Conservation (phyloP, 768 basidiomycete species). For the Termitomyces eurrhizus region DNA sequence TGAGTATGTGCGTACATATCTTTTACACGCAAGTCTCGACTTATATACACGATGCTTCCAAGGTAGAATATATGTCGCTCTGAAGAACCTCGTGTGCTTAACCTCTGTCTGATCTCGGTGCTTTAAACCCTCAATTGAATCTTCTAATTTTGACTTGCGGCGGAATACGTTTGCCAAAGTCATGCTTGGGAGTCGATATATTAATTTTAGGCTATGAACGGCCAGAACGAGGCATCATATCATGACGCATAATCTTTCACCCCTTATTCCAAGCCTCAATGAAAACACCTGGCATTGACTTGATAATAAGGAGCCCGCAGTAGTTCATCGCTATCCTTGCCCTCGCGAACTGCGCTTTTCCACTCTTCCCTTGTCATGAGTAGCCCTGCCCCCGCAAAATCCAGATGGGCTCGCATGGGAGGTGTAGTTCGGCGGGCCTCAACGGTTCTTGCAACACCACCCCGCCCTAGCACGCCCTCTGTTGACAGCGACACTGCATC, state of each 20-base stretch:
- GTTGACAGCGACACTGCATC: constrained; percentile 22
- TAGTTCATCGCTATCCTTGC: constrained; percentile 9
- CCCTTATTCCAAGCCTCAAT: constrained; percentile 32
- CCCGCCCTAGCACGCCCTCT: constrained; percentile 29
- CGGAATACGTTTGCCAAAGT: background rate
- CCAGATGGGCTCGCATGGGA: constrained; percentile 59
- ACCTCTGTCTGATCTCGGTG: background rate
- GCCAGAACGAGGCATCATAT: constrained; percentile 7
- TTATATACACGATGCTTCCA: background rate
- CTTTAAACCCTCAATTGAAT: background rate
- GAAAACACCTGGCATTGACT: constrained; percentile 39
- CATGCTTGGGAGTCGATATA: background rate
- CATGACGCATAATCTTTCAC: background rate
- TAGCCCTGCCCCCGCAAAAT: constrained; percentile 25
- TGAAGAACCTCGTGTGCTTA: background rate
- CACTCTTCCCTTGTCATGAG: constrained; percentile 11
- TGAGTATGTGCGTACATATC: background rate
- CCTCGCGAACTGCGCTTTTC: background rate
- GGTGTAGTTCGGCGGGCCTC: constrained; percentile 60
- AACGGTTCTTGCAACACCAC: constrained; percentile 39
- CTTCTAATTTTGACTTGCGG: background rate
- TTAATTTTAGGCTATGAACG: background rate
- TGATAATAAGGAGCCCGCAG: constrained; percentile 29
- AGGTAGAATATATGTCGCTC: background rate
- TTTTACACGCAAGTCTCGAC: background rate